A percentile compares a stretch with the other conserved stretches of the same genome.
Evolutionary conservation across 257 asterid species (phyloP).

Genomic region (Solanum neorickii): DNA sequence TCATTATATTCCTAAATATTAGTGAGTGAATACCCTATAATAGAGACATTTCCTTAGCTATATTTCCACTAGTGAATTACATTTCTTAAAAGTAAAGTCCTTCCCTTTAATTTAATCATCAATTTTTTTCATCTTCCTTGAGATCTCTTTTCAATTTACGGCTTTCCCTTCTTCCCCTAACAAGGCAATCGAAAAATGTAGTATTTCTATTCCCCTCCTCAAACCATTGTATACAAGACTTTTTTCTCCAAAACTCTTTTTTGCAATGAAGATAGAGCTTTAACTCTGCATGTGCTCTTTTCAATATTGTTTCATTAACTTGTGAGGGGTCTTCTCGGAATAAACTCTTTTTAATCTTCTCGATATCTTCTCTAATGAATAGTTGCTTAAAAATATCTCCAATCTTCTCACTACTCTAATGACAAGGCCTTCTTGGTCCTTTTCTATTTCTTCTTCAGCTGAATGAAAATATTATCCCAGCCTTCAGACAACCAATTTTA

Average conservation of each 20-base stretch:
- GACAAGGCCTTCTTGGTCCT: neutral
- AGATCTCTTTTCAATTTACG: neutral
- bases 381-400: neutral
- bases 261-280: neutral
- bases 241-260: neutral
- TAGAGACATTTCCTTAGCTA: too few species aligned
- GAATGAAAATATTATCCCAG: neutral
- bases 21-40: too few species aligned
- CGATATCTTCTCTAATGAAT: too few species aligned
- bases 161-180: neutral
- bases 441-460: neutral
- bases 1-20: too few species aligned
- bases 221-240: neutral
- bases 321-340: neutral
- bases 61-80: neutral
- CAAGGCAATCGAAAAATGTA: too few species aligned
- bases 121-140: neutral
- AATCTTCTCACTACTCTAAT: neutral
- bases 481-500: neutral
- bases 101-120: neutral
- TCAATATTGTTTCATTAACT: neutral
- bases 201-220: neutral
- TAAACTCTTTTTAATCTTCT: neutral
- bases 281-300: neutral
- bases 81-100: neutral